A percentile compares a stretch with the other conserved stretches of the same genome.
Conservation (phyloP, 257 asterid genomes). For the Gynochthodes officinalis region DNA sequence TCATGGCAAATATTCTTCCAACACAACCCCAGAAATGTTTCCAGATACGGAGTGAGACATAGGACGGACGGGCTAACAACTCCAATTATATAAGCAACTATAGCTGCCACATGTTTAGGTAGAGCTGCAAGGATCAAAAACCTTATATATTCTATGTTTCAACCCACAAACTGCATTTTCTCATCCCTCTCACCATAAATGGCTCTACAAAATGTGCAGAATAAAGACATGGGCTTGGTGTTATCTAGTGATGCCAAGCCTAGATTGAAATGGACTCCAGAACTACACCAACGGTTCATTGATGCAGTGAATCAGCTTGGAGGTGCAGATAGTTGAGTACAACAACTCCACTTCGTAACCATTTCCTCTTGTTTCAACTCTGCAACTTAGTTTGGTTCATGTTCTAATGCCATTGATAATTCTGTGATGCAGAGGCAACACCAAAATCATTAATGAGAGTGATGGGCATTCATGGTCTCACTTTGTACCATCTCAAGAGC, state of each 20-base stretch:
- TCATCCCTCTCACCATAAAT: conserved; percentile 28
- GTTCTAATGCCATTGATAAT: conserved; percentile 1
- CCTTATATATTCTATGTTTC: conserved; percentile 14
- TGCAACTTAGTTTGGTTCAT: not conserved
- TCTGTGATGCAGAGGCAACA: conserved; percentile 74
- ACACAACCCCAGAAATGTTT: conserved; percentile 68
- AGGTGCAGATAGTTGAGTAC: conserved; percentile 77
- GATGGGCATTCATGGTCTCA: conserved; percentile 83
- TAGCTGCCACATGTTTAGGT: conserved; percentile 34
- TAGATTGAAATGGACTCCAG: conserved; percentile 87
- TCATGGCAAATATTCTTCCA: conserved; percentile 80
- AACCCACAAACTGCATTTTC: conserved; percentile 18
- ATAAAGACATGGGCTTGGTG: conserved; percentile 53
- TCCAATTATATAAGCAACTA: conserved; percentile 57
- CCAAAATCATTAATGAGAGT: conserved; percentile 94
- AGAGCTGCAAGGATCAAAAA: conserved; percentile 19
- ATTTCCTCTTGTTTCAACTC: not conserved
- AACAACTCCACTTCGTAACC: not conserved
- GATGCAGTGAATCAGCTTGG: conserved; percentile 78
- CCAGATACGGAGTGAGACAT: conserved; percentile 90
- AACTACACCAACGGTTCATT: conserved; percentile 65
- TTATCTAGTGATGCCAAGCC: conserved; percentile 89
- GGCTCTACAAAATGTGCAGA: conserved; percentile 46
- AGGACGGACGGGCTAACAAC: conserved; percentile 45
- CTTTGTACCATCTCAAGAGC: conserved; percentile 93